These are phyloP conservation scores for Eutrema heterophyllum DNA, from an alignment of 345 rosid genomes.

Conservation along the genomic window DNA sequence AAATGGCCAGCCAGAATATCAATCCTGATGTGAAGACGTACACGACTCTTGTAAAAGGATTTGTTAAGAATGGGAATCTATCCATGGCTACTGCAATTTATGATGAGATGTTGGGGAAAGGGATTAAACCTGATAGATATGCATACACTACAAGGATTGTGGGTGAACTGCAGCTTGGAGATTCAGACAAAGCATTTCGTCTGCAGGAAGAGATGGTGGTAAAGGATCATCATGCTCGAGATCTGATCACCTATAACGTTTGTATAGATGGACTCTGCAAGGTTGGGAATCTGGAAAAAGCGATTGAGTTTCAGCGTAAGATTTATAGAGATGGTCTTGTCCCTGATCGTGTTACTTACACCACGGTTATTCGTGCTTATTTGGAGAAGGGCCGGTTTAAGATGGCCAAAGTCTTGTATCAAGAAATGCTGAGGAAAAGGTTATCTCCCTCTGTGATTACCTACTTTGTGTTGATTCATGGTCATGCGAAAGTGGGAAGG, in stretches of 20 bases:
- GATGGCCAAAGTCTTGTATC: conserved; percentile 47
- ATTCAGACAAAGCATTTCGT: conserved; percentile 39
- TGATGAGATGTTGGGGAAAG: conserved; percentile 52
- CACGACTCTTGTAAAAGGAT: conserved; percentile 58
- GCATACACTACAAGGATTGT: conserved; percentile 49
- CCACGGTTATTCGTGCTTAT: conserved; percentile 53
- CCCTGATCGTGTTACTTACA: conserved; percentile 67
- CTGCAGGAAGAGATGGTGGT: conserved; percentile 59
- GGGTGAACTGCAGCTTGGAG: conserved; percentile 53
- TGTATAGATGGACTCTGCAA: conserved; percentile 47
- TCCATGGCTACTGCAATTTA: conserved; percentile 43
- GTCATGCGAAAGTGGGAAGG: conserved; percentile 51
- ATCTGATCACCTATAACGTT: conserved; percentile 54
- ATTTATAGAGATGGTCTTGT: conserved; percentile 42
- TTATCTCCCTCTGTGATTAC: conserved; percentile 55
- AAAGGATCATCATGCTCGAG: conserved; percentile 41
- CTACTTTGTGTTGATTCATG: conserved; percentile 69
- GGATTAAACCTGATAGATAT: conserved; percentile 50
- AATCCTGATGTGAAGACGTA: conserved; percentile 62
- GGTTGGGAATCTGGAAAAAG: conserved; percentile 45
- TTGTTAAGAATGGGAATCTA: conserved; percentile 48
- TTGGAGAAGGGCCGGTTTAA: conserved; percentile 43
- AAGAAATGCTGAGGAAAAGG: conserved; percentile 49
- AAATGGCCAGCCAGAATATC: conserved; percentile 44
- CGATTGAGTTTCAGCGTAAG: conserved; percentile 41